phyloP scores from a whole-genome alignment of 768 basidiomycete species.

The Agrocybe praecox region DNA sequence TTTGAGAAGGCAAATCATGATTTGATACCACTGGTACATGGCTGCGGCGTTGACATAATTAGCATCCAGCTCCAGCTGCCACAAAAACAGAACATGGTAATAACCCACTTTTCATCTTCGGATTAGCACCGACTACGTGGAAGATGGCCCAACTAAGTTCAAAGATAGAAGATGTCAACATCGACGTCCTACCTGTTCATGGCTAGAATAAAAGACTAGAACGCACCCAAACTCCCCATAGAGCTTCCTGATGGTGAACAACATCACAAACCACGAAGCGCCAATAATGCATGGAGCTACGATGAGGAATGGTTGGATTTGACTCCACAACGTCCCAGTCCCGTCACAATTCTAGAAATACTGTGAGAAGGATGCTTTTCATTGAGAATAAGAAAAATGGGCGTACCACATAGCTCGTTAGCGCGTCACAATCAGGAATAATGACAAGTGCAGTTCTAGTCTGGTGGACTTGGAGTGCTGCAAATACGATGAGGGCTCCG shows the following conservation, averaged over 20 bases:
- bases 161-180: slow-evolving; percentile 2
- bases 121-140: slow-evolving; percentile 86
- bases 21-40: slow-evolving; percentile 89
- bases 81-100: background rate
- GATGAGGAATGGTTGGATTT: slow-evolving; percentile 68
- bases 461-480: slow-evolving; percentile 77
- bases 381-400: background rate
- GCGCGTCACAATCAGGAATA: slow-evolving; percentile 19
- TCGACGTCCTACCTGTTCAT: no score
- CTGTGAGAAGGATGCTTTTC: background rate
- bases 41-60: slow-evolving; percentile 41
- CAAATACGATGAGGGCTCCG: slow-evolving; percentile 68
- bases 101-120: slow-evolving; percentile 74
- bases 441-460: slow-evolving; percentile 63
- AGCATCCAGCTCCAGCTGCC: slow-evolving; percentile 9
- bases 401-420: slow-evolving; percentile 40
- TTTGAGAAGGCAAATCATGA: slow-evolving; percentile 85
- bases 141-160: slow-evolving; percentile 81
- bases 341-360: slow-evolving; percentile 48
- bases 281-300: slow-evolving; percentile 72
- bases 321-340: slow-evolving; percentile 57
- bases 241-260: slow-evolving; percentile 70
- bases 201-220: no score
- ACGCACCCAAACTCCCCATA: slow-evolving; percentile 84
- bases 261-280: slow-evolving; percentile 63